Conservation (phyloP, 352 stramenopile species). For the Globisporangium nagaii region DNA sequence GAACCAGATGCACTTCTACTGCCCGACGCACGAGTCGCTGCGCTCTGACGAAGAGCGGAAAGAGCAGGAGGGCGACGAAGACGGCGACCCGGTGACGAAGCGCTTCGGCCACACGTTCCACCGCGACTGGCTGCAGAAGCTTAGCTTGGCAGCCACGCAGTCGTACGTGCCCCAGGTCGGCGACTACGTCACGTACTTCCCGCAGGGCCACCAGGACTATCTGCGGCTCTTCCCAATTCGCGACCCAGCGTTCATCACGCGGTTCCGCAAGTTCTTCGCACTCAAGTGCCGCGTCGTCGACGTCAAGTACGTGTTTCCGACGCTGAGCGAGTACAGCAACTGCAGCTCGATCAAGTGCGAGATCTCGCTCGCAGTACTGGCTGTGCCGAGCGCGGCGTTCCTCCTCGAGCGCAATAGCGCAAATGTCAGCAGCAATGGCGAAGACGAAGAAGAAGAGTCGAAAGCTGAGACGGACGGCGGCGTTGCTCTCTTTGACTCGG, state of each 20-base stretch:
- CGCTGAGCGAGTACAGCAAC: constrained; percentile 43
- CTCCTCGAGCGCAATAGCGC: constrained; percentile 2
- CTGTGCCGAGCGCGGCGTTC: constrained; percentile 35
- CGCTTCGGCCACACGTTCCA: constrained; percentile 68
- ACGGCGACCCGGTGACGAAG: constrained; percentile 37
- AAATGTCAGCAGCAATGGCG: not conserved
- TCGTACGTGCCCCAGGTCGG: constrained; percentile 79
- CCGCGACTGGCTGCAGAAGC: constrained; percentile 73
- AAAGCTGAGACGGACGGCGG: constrained; percentile 35
- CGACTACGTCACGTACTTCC: constrained; percentile 81
- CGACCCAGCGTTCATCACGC: constrained; percentile 41
- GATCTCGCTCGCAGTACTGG: constrained; percentile 58
- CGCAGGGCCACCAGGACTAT: constrained; percentile 63
- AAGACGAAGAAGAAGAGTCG: constrained; percentile 21
- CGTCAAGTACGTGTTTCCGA: constrained; percentile 75
- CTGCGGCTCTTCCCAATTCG: constrained; percentile 26
- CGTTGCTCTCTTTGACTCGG: constrained; percentile 28
- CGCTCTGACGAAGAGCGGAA: constrained; percentile 22
- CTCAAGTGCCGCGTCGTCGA: constrained; percentile 73
- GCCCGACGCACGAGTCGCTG: constrained; percentile 43
- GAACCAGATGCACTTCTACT: constrained; percentile 83
- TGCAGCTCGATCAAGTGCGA: constrained; percentile 70
- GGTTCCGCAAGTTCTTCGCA: constrained; percentile 51
- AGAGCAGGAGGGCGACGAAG: constrained; percentile 24
- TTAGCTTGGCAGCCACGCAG: constrained; percentile 39